A percentile compares a stretch with the other conserved stretches of the same genome.
Conservation (phyloP, 163 green algal species). For the Chloromonas sp. region DNA sequence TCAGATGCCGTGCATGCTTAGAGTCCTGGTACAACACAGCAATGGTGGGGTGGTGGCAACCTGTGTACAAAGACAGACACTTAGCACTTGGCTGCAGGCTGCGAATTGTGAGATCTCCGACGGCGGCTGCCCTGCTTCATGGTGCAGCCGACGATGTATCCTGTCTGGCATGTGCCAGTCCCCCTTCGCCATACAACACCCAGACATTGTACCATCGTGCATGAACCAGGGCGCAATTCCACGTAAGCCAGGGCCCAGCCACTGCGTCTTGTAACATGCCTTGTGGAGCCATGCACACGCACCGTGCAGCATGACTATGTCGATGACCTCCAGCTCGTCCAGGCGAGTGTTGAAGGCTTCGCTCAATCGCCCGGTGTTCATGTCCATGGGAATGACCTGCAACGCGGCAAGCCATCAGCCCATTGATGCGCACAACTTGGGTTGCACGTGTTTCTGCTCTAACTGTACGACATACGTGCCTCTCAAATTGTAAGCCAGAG, state of each 20-base stretch:
- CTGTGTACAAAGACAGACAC: slow-evolving; percentile 10
- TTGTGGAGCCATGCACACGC: not conserved
- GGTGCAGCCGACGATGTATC: too few species aligned
- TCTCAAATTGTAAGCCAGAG: too few species aligned
- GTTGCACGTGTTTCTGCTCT: too few species aligned
- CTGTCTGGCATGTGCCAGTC: not conserved
- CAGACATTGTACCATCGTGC: not conserved
- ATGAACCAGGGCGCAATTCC: not conserved
- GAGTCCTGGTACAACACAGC: slow-evolving; percentile 89
- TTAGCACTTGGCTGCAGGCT: not conserved
- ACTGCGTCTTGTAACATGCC: not conserved
- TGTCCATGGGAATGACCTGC: slow-evolving; percentile 83
- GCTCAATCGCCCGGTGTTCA: slow-evolving; percentile 42
- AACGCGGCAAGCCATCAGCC: not conserved
- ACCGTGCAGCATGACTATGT: slow-evolving; percentile 39
- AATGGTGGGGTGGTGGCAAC: slow-evolving; percentile 60
- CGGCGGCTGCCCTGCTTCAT: too few species aligned
- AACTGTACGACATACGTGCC: too few species aligned
- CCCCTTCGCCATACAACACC: not conserved
- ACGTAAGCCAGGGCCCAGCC: not conserved
- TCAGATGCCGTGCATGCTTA: slow-evolving; percentile 78
- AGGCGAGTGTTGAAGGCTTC: slow-evolving; percentile 87
- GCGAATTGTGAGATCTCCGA: not conserved
- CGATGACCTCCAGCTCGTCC: slow-evolving; percentile 89
- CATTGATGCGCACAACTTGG: not conserved